These are phyloP conservation scores for Pyrus hybrid DNA, from an alignment of 331 rosid species.

Conservation along the genomic window DNA sequence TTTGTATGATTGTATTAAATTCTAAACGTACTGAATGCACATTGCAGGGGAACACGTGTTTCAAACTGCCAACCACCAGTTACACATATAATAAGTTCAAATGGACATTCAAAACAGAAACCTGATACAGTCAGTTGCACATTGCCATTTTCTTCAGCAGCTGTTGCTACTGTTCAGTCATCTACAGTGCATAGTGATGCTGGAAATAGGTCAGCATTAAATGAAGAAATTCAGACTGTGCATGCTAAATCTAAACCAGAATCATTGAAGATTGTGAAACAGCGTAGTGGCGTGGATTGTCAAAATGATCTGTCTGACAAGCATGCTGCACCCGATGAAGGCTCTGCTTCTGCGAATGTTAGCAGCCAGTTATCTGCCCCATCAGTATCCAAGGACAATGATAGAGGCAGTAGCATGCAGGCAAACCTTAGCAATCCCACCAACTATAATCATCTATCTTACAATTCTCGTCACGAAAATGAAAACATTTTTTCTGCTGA, in stretches of 20 bases:
- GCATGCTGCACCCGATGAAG: constrained; percentile 28
- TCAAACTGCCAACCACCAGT: constrained; percentile 42
- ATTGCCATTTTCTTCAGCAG: constrained; percentile 40
- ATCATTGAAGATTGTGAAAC: constrained; percentile 40
- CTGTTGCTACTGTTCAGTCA: constrained; percentile 31
- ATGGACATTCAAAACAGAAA: constrained; percentile 50
- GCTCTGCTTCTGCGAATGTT: constrained; percentile 22
- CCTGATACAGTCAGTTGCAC: constrained; percentile 37
- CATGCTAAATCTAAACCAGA: constrained; percentile 30
- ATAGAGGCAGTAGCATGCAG: constrained; percentile 23
- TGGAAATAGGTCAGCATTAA: constrained; percentile 24
- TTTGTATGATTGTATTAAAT: constrained; percentile 3
- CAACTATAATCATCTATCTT: constrained; percentile 24
- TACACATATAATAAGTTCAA: constrained; percentile 31
- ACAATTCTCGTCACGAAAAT: constrained; percentile 25
- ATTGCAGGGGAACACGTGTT: constrained; percentile 62
- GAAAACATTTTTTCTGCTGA: constrained; percentile 26
- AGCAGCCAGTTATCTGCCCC: constrained; percentile 33
- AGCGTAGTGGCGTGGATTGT: constrained; percentile 32
- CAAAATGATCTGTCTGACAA: constrained; percentile 26
- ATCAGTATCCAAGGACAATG: constrained; percentile 28
- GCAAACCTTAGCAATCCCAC: constrained; percentile 18
- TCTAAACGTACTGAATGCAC: background rate
- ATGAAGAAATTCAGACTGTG: constrained; percentile 33
- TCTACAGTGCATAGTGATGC: constrained; percentile 32